Percentiles rank a stretch among this genome's conserved stretches.
phyloP scores from a whole-genome alignment of 805 yeast species.

The Pichia occidentalis region DNA sequence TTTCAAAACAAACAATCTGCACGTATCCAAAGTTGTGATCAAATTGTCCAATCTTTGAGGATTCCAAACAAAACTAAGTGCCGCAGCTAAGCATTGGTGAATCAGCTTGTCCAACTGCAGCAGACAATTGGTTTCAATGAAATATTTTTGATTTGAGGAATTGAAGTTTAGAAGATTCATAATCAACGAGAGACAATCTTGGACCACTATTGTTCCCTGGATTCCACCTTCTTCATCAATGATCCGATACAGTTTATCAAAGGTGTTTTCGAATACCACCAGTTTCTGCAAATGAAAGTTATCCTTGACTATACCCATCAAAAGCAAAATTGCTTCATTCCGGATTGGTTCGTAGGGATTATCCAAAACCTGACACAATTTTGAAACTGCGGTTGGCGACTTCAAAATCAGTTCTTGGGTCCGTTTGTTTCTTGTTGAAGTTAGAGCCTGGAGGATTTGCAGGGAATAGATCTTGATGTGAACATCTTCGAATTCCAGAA shows the following conservation, averaged over 20 bases:
- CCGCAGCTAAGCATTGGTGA: conserved; percentile 49
- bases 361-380: conserved; percentile 55
- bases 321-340: conserved; percentile 77
- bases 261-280: conserved; percentile 91
- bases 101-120: conserved; percentile 58
- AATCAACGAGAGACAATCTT: conserved; percentile 76
- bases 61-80: conserved; percentile 47
- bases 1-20: conserved; percentile 63
- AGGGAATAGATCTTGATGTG: conserved; percentile 75
- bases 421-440: conserved; percentile 64
- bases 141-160: conserved; percentile 82
- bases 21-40: conserved; percentile 61
- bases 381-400: conserved; percentile 74
- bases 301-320: conserved; percentile 75
- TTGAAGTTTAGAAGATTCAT: conserved; percentile 71
- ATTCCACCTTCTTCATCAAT: conserved; percentile 85
- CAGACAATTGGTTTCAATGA: conserved; percentile 77
- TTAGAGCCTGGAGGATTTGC: conserved; percentile 78
- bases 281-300: conserved; percentile 84
- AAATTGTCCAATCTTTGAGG: conserved; percentile 68
- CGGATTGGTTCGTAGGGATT: conserved; percentile 78
- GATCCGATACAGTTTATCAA: conserved; percentile 73
- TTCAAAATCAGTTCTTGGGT: conserved; percentile 68
- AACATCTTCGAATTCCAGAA: conserved; percentile 47
- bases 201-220: conserved; percentile 83